A percentile compares a stretch with the other conserved stretches of the same genome.
These are phyloP conservation scores for Coemansia sp. DNA, from an alignment of 192 early-diverging fungal genomes.

Conservation along the genomic window DNA sequence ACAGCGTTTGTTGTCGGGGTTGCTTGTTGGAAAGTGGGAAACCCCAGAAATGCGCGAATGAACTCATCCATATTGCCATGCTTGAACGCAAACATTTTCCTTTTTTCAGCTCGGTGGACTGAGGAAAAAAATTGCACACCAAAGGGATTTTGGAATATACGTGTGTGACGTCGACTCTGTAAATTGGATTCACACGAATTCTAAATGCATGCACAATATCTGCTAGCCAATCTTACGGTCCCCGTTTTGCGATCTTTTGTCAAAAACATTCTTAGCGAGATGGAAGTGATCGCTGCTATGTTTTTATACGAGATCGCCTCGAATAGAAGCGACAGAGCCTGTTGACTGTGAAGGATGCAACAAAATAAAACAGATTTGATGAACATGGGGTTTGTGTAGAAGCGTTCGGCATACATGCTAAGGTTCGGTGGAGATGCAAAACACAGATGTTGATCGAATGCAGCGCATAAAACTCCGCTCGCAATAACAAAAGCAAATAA, in stretches of 20 bases:
- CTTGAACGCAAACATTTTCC: not conserved
- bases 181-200: not conserved
- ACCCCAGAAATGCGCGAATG: too few relatives aligned
- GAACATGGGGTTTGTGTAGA: too few relatives aligned
- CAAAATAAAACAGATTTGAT: too few relatives aligned
- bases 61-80: too few relatives aligned
- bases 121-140: not conserved
- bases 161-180: slow-evolving; percentile 2
- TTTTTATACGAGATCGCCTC: not conserved
- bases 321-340: not conserved
- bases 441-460: too few relatives aligned
- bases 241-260: not conserved
- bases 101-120: not conserved
- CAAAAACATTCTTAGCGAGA: not conserved
- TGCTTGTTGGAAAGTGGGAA: too few relatives aligned
- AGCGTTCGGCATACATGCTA: too few relatives aligned
- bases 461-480: not conserved
- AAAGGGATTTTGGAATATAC: not conserved
- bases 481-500: not conserved
- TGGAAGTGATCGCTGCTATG: not conserved
- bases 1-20: too few relatives aligned
- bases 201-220: not conserved
- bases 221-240: not conserved
- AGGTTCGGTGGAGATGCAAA: too few relatives aligned
- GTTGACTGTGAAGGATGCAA: not conserved